Conservation (phyloP, 345 rosid species). For the Hibiscus mutabilis region DNA sequence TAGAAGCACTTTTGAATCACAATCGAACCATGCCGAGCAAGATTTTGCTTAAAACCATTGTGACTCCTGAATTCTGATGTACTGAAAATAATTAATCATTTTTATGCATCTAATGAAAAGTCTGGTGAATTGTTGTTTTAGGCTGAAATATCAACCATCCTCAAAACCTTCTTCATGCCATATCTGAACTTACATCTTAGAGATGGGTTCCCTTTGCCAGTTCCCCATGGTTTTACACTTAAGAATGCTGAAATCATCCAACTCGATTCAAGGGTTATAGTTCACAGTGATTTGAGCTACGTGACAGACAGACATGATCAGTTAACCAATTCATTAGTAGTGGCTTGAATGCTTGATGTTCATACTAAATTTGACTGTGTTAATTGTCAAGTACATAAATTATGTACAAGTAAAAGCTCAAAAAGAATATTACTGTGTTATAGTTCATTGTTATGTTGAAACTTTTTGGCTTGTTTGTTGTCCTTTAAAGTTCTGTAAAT, state of each 20-base stretch:
- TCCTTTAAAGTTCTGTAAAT: neutral
- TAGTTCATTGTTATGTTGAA: neutral
- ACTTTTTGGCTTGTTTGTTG: neutral
- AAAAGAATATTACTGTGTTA: neutral
- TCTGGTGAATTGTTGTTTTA: constrained; percentile 17
- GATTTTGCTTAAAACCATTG: neutral
- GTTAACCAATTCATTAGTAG: constrained; percentile 9
- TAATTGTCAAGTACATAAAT: constrained; percentile 33
- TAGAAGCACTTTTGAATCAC: neutral
- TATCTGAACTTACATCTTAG: constrained; percentile 42
- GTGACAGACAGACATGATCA: neutral
- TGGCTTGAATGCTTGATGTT: neutral
- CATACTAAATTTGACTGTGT: neutral
- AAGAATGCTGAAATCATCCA: constrained; percentile 37
- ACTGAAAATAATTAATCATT: neutral
- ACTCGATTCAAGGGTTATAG: constrained; percentile 1
- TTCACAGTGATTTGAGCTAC: constrained; percentile 2
- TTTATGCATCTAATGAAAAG: neutral
- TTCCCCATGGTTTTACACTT: constrained; percentile 36
- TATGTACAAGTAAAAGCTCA: constrained; percentile 42
- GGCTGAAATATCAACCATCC: constrained; percentile 42
- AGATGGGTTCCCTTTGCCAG: constrained; percentile 57
- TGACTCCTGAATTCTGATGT: neutral
- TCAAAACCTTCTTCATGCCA: constrained; percentile 36
- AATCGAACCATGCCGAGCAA: neutral